These are phyloP conservation scores for Phytophthora rubi DNA, from an alignment of 352 stramenopile genomes.

Conservation along the genomic window DNA sequence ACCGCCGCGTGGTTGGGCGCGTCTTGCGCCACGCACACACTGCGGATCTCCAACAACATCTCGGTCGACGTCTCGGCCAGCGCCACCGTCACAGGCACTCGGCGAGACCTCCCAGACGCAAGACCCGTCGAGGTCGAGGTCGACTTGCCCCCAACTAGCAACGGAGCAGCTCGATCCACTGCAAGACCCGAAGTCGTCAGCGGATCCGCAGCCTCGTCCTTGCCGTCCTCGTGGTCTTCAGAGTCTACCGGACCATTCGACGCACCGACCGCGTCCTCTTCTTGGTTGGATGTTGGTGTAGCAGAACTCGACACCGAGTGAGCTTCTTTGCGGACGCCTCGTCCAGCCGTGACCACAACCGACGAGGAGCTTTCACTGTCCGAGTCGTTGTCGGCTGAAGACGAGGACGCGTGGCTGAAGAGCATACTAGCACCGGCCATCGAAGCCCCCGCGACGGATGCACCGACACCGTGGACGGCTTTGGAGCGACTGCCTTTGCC, in stretches of 20 bases:
- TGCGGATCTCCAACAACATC: constrained; percentile 70
- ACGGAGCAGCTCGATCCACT: neutral
- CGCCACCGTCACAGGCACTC: constrained; percentile 52
- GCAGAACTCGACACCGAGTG: constrained; percentile 6
- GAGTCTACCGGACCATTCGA: constrained; percentile 3
- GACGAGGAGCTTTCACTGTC: constrained; percentile 48
- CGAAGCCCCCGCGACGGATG: constrained; percentile 27
- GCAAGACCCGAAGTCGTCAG: neutral
- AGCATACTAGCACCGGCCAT: constrained; percentile 58
- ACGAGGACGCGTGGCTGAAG: constrained; percentile 54
- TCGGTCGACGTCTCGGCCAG: constrained; percentile 68
- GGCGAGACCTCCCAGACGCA: constrained; percentile 9
- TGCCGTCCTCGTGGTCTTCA: constrained; percentile 27
- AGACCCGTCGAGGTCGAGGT: constrained; percentile 6
- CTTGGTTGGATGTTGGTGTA: constrained; percentile 25
- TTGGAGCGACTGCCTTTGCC: constrained; percentile 42
- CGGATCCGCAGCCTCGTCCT: constrained; percentile 13
- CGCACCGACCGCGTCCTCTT: constrained; percentile 17
- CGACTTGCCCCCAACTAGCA: constrained; percentile 16
- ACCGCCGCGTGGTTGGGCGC: constrained; percentile 51
- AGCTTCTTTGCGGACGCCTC: constrained; percentile 20
- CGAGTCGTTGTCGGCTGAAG: constrained; percentile 66
- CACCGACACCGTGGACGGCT: constrained; percentile 19
- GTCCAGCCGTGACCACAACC: constrained; percentile 3
- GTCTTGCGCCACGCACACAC: constrained; percentile 73